phyloP scores from a whole-genome alignment of 805 yeast genomes.

The Starmerella cellae region DNA sequence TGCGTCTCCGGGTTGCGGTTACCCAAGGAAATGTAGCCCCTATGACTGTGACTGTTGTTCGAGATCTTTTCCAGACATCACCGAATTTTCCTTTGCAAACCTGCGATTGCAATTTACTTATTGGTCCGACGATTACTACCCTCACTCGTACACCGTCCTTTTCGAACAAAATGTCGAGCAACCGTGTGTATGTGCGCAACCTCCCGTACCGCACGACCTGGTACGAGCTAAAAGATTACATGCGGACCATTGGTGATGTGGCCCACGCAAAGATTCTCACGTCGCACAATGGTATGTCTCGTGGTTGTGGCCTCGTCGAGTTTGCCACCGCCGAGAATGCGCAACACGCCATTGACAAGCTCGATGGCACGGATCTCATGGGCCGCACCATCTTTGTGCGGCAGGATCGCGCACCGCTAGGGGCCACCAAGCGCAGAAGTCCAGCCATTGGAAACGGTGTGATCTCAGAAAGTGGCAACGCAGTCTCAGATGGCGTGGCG shows the following conservation, averaged over 20 bases:
- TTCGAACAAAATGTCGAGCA: slow-evolving; percentile 22
- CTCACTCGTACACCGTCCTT: no score
- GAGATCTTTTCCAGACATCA: no score
- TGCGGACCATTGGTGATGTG: slow-evolving; percentile 63
- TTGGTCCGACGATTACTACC: no score
- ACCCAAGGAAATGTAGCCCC: slow-evolving; percentile 1
- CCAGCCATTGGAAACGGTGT: no score
- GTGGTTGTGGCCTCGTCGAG: slow-evolving; percentile 75
- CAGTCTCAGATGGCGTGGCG: no score
- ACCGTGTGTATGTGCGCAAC: slow-evolving; percentile 35
- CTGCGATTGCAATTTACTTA: neutral
- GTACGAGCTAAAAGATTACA: slow-evolving; percentile 57
- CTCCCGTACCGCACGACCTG: slow-evolving; percentile 30
- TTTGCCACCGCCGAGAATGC: slow-evolving; percentile 60
- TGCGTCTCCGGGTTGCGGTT: slow-evolving; percentile 4
- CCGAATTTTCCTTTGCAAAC: neutral
- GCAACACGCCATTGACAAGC: slow-evolving; percentile 50
- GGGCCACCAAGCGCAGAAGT: slow-evolving; percentile 18
- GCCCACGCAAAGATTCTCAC: slow-evolving; percentile 63
- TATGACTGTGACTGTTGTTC: neutral
- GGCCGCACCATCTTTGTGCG: slow-evolving; percentile 78
- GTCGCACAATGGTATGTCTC: slow-evolving; percentile 59
- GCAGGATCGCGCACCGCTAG: slow-evolving; percentile 70
- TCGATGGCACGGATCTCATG: slow-evolving; percentile 55
- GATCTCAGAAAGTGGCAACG: no score